Base-by-base conservation (phyloP, 1,284 basidiomycete species). In the Irpex lacteus region DNA sequence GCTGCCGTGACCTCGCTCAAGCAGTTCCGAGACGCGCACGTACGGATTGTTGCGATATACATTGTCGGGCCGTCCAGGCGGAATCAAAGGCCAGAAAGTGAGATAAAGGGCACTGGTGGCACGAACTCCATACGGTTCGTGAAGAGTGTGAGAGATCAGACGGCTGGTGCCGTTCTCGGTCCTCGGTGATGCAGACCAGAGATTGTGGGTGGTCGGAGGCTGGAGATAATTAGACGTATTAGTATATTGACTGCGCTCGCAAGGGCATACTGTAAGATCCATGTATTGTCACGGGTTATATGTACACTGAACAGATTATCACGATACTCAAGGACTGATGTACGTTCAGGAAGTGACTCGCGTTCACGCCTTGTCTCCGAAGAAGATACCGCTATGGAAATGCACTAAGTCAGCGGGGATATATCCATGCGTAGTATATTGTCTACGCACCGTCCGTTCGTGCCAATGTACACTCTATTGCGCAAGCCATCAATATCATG, bases 21-120 rank as follows among this genome's bases (percentile, higher is more conserved):
- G 77, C 77, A 82, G 59, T 91, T 98, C 73, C 83, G 96, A 59
- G 92, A 97, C 71, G 89, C 89, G 56, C 96, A 98, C 76, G 91
- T 98, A 79, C 85, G 88, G 61, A 91, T 98, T 63, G 95, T 92
- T 21, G 85, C 92, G 34, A 72, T 93, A 59, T 97, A 96, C 76
- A 95, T 96, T 68, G 78, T 96, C 36, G 87, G 87, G 19, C 94
- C 89, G 1, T 82, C 89, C 37, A 78, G 78, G 34, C 69, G 65
- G 32, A 72, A 74, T 4, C 68, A 61, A n/a, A 67, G 65, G 18
- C 66, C 62, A 11, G 63, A 68, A 38, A 64, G 63, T 44, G 59
- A 63, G 40, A 63, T 93, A 65, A 87, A 86, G 70, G 95, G 95
- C 1, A 97, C 95, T 0, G 95, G 95, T 0, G 95, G 95, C 0